These are phyloP conservation scores for Sergeia podlipaevii DNA, from an alignment of 208 protist genomes.

Conservation along the genomic window DNA sequence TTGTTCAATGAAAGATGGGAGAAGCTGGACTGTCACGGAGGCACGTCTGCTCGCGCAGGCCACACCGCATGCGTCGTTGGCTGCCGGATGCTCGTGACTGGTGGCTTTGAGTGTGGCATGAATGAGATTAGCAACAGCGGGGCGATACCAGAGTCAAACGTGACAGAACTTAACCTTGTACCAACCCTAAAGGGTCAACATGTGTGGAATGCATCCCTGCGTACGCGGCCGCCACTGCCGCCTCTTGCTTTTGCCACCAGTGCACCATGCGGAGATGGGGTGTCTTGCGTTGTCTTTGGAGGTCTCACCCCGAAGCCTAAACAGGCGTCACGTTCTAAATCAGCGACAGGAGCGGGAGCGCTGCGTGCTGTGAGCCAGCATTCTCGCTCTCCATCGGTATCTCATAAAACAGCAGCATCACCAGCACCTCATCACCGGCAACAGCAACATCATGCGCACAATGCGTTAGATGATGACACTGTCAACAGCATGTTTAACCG, in stretches of 20 bases:
- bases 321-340: not conserved
- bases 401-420: not conserved
- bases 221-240: slow-evolving; percentile 34
- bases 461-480: slow-evolving; percentile 7
- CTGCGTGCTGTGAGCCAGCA: no score
- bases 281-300: slow-evolving; percentile 74
- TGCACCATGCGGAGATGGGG: slow-evolving; percentile 69
- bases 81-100: slow-evolving; percentile 64
- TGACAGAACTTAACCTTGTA: slow-evolving; percentile 62
- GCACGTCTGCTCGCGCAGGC: slow-evolving; percentile 30
- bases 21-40: slow-evolving; percentile 35
- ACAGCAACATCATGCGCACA: not conserved
- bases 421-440: not conserved
- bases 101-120: slow-evolving; percentile 62
- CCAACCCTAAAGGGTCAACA: slow-evolving; percentile 49
- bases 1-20: slow-evolving; percentile 77
- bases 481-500: slow-evolving; percentile 13
- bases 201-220: slow-evolving; percentile 40
- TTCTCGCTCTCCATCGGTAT: not conserved
- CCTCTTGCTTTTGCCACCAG: slow-evolving; percentile 54
- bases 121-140: slow-evolving; percentile 19
- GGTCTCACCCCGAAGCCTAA: slow-evolving; percentile 41
- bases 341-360: no score
- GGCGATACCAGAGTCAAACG: slow-evolving; percentile 12
- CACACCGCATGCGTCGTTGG: slow-evolving; percentile 73